Evolutionary conservation across 2,329 filamentous ascomycete species (phyloP), one percentile per base, ranked within the genome.

Genomic region (Amauroascus niger): DNA sequence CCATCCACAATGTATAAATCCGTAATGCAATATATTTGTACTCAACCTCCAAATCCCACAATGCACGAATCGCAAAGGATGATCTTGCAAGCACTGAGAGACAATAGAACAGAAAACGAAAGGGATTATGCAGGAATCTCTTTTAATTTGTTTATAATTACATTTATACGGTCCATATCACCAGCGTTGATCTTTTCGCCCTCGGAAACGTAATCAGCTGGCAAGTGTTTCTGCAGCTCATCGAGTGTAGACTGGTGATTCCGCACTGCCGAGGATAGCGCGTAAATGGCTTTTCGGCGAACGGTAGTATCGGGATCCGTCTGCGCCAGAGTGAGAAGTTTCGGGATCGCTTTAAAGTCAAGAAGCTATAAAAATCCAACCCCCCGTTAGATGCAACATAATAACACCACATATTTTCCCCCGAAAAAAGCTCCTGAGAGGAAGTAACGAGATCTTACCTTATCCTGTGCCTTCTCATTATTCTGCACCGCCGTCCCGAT

Each of bases 401-500:
- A n/a, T n/a, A n/a, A n/a, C n/a, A n/a, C n/a, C n/a, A n/a, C n/a
- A n/a, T n/a, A n/a, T n/a, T n/a, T n/a, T n/a, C n/a, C n/a, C n/a
- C n/a, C n/a, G n/a, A n/a, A n/a, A n/a, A n/a, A n/a, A n/a, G n/a
- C n/a, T n/a, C n/a, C n/a, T n/a, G n/a, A n/a, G n/a, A n/a, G n/a
- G n/a, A n/a, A n/a, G n/a, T n/a, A n/a, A n/a, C n/a, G n/a, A n/a
- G n/a, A n/a, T n/a, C n/a, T n/a, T 68, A 77, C 76, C 64, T 80
- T 81, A 72, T 93, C 87, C 73, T 98, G 93, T 49, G 81, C 83
- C 67, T 84, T 85, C 61, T 80, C 78, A 70, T 98, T 97, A 74
- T 98, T 98, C 77, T 97, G 90, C 56, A 98, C 93, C 8, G 93
- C 91, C 5, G 90, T 96, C 49, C 88, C 88, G 55, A 93, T 75